Percentiles rank a stretch among this genome's conserved stretches.
Evolutionary conservation across 352 stramenopile genomes (phyloP).

Genomic region (Globisporangium mamillatum): DNA sequence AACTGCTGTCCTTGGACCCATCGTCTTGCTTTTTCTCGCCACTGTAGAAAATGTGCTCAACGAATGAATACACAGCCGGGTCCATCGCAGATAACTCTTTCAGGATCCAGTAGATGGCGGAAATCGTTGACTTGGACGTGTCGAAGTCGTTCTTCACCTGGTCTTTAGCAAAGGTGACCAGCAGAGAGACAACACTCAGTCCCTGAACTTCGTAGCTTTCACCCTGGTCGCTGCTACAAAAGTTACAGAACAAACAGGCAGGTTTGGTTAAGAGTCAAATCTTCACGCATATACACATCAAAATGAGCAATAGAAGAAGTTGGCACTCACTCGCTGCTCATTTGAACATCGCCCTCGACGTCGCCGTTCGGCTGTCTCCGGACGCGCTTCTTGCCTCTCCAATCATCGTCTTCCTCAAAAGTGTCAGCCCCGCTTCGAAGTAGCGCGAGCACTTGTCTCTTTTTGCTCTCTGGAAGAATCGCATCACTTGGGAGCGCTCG

Average conservation of each 20-base stretch:
- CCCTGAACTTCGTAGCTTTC: slow-evolving; percentile 55
- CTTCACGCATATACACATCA: background rate
- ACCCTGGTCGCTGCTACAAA: slow-evolving; percentile 48
- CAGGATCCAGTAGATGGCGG: slow-evolving; percentile 80
- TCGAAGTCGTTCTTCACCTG: slow-evolving; percentile 77
- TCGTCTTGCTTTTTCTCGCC: slow-evolving; percentile 65
- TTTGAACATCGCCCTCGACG: slow-evolving; percentile 50
- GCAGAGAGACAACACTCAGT: slow-evolving; percentile 55
- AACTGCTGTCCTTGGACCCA: slow-evolving; percentile 38
- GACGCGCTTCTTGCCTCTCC: slow-evolving; percentile 64
- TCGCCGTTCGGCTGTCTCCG: slow-evolving; percentile 49
- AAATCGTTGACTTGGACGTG: slow-evolving; percentile 74
- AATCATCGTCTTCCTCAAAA: slow-evolving; percentile 57
- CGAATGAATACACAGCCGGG: slow-evolving; percentile 39
- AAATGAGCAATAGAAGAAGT: background rate
- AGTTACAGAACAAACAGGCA: slow-evolving; percentile 10
- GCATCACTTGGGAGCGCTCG: slow-evolving; percentile 23
- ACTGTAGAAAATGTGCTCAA: slow-evolving; percentile 62
- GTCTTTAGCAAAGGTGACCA: slow-evolving; percentile 60
- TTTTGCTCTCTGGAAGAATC: slow-evolving; percentile 41
- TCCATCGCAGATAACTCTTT: slow-evolving; percentile 60
- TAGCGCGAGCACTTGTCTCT: slow-evolving; percentile 39
- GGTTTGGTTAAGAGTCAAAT: background rate
- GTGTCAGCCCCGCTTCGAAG: slow-evolving; percentile 55
- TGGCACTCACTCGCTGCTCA: slow-evolving; percentile 60